Evolutionary conservation across 495 filamentous ascomycete genomes (phyloP), one percentile per base, ranked within the genome.

Genomic region (Daldinia grandis): DNA sequence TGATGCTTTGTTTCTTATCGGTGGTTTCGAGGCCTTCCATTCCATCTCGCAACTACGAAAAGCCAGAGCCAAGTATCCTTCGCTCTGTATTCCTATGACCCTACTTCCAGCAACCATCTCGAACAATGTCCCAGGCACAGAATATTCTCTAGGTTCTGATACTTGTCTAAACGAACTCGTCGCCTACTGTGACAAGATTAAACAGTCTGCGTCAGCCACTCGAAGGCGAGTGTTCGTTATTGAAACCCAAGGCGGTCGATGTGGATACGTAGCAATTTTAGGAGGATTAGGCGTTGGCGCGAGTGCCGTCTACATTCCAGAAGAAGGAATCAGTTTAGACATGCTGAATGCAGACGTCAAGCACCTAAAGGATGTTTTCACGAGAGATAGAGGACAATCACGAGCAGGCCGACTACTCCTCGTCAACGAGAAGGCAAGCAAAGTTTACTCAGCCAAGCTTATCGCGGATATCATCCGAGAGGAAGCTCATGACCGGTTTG

Each of bases 131-230:
- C 96, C 95, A 0, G 96, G 96, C 8, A 97, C 94, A 14, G 96
- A 99, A 80, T 99, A 97, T 81, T 97, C 93, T 0, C 86, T 99
- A 50, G 96, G 96, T 17, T 96, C 92, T 55, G 96, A 99, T 78
- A 99, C 96, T 12, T 99, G 96, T 76, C 84, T 98, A 42, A 99
- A 99, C 78, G 93, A 96, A n/a, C 84, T 99, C 17, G 92, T 97
- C 66, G 85, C 90, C 33, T 99, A 98, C 82, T 99, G 96, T 77
- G 96, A 99, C 82, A 92, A 92, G 47, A 97, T 98, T 81, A 93
- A 94, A 74, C 96, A 98, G 80, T 97, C 94, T 7, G 96, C 96
- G 0, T 97, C 93, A 2, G 93, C 96, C 12, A 94, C 92, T 30
- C 90, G 96, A 35, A 87, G 96, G 5, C 88, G 96, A 61, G 94